Conservation (phyloP, 2,329 filamentous ascomycete genomes). For the Fusarium sp. region DNA sequence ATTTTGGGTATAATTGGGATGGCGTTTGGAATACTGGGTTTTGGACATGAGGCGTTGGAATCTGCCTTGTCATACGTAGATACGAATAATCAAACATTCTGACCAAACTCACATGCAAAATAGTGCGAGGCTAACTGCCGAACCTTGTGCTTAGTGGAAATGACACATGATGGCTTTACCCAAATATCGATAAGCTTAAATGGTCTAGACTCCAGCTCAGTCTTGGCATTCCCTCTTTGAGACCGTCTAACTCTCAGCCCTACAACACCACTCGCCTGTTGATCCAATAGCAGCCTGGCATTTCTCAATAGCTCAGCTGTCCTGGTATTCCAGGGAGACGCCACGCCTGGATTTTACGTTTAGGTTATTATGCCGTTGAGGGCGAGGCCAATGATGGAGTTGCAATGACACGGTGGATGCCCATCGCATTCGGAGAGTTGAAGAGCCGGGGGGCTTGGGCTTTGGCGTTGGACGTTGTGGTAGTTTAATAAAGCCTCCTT, state of each 20-base stretch:
- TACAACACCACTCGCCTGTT: slow-evolving; percentile 6
- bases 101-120: background rate
- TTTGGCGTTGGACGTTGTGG: background rate
- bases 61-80: slow-evolving; percentile 1
- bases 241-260: slow-evolving; percentile 10
- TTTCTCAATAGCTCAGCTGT: slow-evolving; percentile 5
- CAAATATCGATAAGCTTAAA: slow-evolving; percentile 24
- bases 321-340: background rate
- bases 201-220: slow-evolving; percentile 22
- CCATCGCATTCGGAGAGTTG: slow-evolving; percentile 7
- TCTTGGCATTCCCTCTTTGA: slow-evolving; percentile 15
- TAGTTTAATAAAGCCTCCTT: slow-evolving; percentile 18
- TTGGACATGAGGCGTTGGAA: slow-evolving; percentile 8
- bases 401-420: background rate
- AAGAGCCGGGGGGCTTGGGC: background rate
- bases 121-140: background rate
- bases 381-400: background rate
- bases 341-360: slow-evolving; percentile 9
- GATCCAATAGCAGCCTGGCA: background rate
- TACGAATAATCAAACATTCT: slow-evolving; percentile 4
- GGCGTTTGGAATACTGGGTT: slow-evolving; percentile 6
- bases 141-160: background rate
- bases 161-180: slow-evolving; percentile 1
- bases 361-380: background rate
- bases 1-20: background rate